Evolutionary conservation across 805 yeast genomes (phyloP), one percentile per base, ranked within the genome.

Genomic region (Pichia californica): DNA sequence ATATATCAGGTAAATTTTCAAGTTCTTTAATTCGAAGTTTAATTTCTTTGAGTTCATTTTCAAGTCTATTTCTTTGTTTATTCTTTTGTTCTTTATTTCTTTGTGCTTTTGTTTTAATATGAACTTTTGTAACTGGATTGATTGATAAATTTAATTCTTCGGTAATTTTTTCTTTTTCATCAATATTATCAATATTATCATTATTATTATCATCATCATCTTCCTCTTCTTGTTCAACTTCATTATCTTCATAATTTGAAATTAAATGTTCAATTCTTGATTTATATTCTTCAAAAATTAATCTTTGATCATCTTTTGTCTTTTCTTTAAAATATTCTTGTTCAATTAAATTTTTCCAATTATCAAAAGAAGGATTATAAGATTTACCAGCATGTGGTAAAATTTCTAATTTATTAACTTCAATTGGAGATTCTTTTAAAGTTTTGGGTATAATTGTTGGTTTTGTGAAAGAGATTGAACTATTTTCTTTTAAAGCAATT

Each of bases 341-440:
- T 41, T 76, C 68, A 41, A 93, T 76, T 52, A 89, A 71, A 16
- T 62, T 64, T 53, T 79, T 78, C 99, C 99, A 93, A 23, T 84
- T 77, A 44, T 81, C 83, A 50, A 81, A 69, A 11, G 91, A 74
- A 21, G 99, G 99, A 59, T 93, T 93, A 59, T 88, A 93, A 2
- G 98, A 89, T 61, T 83, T 85, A 43, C 98, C 98, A 2, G 82
- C 93, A 54, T 82, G 81, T 11, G 95, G 88, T 4, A 79, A 44
- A 2, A 52, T 61, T 16, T 70, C 79, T 37, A 66, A 54, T n/a
- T 71, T 71, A 45, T 69, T 72, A 15, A 86, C 74, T 33, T 54
- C 54, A n/a, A 79, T 59, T 1, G 94, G 81, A 3, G 66, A 67
- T 27, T 66, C 61, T 37, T 62, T 68, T 51, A 80, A 53, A 2